Percentiles rank a stretch among this genome's conserved stretches.
These are phyloP conservation scores for Diaporthe aspalathi DNA, from an alignment of 2,329 filamentous ascomycete species.

Conservation along the genomic window DNA sequence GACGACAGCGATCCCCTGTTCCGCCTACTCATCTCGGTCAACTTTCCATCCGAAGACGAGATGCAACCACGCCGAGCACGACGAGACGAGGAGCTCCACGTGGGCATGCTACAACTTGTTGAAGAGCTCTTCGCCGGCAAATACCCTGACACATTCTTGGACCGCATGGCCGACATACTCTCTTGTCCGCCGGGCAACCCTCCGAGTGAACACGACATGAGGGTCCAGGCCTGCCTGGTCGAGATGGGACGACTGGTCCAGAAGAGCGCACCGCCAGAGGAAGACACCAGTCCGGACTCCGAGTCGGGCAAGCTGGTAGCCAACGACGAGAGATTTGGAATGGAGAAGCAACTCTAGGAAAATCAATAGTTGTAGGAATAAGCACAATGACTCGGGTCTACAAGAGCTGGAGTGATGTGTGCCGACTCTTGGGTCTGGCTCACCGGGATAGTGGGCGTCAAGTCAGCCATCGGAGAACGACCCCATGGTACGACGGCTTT, in stretches of 20 bases:
- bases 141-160: conserved; percentile 21
- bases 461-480: conserved; percentile 5
- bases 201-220: conserved; percentile 25
- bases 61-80: conserved; percentile 28
- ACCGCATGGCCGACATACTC: conserved; percentile 31
- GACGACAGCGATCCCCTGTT: conserved; percentile 24
- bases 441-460: conserved; percentile 19
- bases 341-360: conserved; percentile 3
- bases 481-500: background rate
- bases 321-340: background rate
- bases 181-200: conserved; percentile 27
- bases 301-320: background rate
- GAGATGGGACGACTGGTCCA: conserved; percentile 27
- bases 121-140: conserved; percentile 17
- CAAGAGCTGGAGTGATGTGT: conserved; percentile 34
- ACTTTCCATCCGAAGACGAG: conserved; percentile 22
- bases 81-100: conserved; percentile 11
- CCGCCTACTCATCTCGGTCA: conserved; percentile 29
- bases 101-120: conserved; percentile 3
- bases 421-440: conserved; percentile 22
- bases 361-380: conserved; percentile 35
- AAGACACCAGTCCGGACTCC: background rate
- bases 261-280: background rate
- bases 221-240: conserved; percentile 27
- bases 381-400: conserved; percentile 32